These are phyloP conservation scores for Saxophila tyrrhenica DNA, from an alignment of 495 filamentous ascomycete species.

Conservation along the genomic window DNA sequence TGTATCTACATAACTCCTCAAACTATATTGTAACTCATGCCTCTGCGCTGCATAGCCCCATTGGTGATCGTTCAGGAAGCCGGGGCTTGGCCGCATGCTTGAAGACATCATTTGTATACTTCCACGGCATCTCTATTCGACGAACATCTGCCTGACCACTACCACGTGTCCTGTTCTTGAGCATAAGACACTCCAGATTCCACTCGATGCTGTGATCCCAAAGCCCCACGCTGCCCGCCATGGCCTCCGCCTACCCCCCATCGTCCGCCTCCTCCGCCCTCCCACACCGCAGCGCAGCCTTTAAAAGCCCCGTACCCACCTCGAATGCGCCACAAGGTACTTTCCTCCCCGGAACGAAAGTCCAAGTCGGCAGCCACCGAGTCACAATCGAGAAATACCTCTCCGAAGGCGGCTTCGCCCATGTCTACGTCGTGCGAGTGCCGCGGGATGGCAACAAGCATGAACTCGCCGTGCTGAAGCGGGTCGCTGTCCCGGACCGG, in stretches of 20 bases:
- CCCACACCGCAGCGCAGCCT: constrained; percentile 18
- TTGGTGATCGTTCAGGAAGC: too few species aligned
- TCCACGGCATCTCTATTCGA: not conserved
- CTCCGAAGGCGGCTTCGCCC: constrained; percentile 95
- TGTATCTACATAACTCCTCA: too few species aligned
- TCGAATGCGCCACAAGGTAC: constrained; percentile 68
- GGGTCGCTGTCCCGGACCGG: constrained; percentile 96
- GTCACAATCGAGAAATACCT: constrained; percentile 97
- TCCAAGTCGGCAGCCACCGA: constrained; percentile 84
- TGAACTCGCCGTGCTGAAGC: constrained; percentile 81
- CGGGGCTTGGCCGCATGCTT: not conserved
- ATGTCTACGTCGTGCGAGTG: constrained; percentile 91
- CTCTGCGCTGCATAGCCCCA: not conserved
- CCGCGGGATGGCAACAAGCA: constrained; percentile 66
- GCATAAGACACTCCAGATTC: not conserved
- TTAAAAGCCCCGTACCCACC: constrained; percentile 26
- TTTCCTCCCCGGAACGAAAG: constrained; percentile 85
- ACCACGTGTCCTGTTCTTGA: not conserved
- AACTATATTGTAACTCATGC: too few species aligned
- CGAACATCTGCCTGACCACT: not conserved
- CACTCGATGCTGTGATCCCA: not conserved
- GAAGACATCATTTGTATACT: not conserved
- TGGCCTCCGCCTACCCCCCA: constrained; percentile 21
- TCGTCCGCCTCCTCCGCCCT: constrained; percentile 17
- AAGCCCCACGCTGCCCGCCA: constrained; percentile 3